phyloP scores from a whole-genome alignment of 345 rosid species.

The Syzygium jambos region DNA sequence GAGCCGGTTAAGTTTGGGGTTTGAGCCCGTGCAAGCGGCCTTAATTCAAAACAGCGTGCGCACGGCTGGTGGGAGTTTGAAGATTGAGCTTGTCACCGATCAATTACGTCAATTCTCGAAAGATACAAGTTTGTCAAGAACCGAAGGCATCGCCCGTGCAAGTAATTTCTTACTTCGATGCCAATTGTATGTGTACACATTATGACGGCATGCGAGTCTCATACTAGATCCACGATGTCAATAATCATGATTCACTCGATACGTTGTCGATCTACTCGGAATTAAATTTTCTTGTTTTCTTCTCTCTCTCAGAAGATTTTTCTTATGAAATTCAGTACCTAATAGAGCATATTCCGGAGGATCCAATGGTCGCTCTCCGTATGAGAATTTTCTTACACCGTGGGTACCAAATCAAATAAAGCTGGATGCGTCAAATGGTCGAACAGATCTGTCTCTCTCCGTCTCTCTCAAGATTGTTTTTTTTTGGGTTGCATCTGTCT shows the following conservation, averaged over 20 bases:
- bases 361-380: neutral
- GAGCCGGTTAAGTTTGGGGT: neutral
- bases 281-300: neutral
- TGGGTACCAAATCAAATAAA: neutral
- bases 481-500: neutral
- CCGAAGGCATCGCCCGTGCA: fast-evolving
- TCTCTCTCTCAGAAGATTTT: neutral
- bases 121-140: neutral
- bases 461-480: neutral
- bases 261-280: neutral
- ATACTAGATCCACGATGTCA: no score
- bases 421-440: neutral
- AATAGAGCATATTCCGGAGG: neutral
- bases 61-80: neutral
- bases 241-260: no score
- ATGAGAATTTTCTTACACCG: neutral
- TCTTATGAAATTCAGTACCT: neutral
- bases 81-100: neutral
- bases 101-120: neutral
- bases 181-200: neutral
- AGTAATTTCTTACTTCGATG: neutral
- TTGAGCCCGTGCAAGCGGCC: no score
- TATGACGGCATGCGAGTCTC: no score
- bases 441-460: neutral
- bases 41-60: neutral